Base-by-base conservation (phyloP, 306 rosid genomes). In the Gleditsia sinensis region DNA sequence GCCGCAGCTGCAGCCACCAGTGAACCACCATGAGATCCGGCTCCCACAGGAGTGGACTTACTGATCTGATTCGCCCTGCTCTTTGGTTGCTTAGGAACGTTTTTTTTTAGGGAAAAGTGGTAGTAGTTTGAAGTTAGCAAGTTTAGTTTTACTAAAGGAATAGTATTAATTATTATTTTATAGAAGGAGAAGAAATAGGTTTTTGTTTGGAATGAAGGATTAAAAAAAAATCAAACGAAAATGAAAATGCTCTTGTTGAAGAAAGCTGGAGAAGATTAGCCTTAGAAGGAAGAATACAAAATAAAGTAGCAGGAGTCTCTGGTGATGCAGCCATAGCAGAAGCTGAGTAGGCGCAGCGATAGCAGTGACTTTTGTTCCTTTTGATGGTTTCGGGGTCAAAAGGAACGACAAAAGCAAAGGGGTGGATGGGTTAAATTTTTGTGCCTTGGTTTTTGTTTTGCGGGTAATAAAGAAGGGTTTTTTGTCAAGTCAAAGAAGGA, bases 41-140 rank as follows among this genome's bases (percentile, higher is more conserved):
- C 81, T 93, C 9, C 98, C 98, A 3, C 86, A 78, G 25, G 98
- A 93, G 45, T 92, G 96, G 97, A 86, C 93, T 34, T 92, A 92
- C 24, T 88, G 62, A 82, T 43, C 53, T 1, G 13, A 28, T 14
- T 16, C 28, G 7, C n/a, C 20, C 6, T n/a, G 14, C 17, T 1
- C 17, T 64, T 12, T 20, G 30, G 56, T 14, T 39, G 27, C 62
- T 39, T n/a, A 34, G 51, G 80, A 3, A 33, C 1, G 27, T 68
- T 14, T 25, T 5, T 48, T 9, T 19, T 46, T 25, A 13, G 24
- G 82, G 25, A 33, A 39, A 8, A n/a, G 21, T n/a, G 39, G 37
- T 37, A 57, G 19, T 19, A 55, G 37, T 36, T 49, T 42, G 40
- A 17, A 40, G 21, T 9, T 10, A 39, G 45, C 42, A 3, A 37